Conservation (phyloP, 306 rosid genomes). For the Vicia villosa region DNA sequence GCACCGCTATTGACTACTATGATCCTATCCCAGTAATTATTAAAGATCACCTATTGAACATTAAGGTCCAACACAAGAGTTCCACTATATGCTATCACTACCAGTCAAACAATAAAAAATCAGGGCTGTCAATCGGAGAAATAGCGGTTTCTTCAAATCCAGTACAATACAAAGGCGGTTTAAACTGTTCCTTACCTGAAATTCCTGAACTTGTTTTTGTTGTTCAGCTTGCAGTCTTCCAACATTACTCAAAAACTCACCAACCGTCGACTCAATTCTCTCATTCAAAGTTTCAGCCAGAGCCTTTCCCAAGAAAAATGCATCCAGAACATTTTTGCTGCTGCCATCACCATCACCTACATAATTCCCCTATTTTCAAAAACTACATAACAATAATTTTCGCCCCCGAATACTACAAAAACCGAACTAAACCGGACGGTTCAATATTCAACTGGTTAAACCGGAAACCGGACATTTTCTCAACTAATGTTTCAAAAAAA, state of each 20-base stretch:
- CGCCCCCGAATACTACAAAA: too few species aligned
- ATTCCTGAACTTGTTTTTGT: constrained; percentile 73
- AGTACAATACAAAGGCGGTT: constrained; percentile 5
- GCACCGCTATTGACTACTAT: too few species aligned
- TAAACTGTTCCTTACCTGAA: constrained; percentile 61
- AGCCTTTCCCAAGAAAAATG: constrained; percentile 97
- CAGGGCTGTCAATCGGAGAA: background rate
- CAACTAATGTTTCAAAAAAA: too few species aligned
- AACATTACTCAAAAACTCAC: constrained; percentile 74
- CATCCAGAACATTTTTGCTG: constrained; percentile 78
- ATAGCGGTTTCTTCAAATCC: background rate
- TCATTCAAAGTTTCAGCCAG: constrained; percentile 87
- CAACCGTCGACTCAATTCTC: constrained; percentile 84
- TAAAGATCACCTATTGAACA: too few species aligned
- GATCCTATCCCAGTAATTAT: too few species aligned
- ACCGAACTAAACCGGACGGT: too few species aligned
- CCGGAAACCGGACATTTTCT: too few species aligned
- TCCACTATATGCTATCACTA: background rate
- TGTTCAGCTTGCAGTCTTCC: constrained; percentile 96
- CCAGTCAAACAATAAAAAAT: constrained; percentile 21
- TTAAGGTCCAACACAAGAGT: background rate
- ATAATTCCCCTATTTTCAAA: constrained; percentile 29
- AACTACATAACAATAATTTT: background rate
- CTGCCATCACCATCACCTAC: constrained; percentile 76
- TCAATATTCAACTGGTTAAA: too few species aligned